Evolutionary conservation across 164 flowering plant genomes (phyloP).

Genomic region (Magnolia changhungtana): DNA sequence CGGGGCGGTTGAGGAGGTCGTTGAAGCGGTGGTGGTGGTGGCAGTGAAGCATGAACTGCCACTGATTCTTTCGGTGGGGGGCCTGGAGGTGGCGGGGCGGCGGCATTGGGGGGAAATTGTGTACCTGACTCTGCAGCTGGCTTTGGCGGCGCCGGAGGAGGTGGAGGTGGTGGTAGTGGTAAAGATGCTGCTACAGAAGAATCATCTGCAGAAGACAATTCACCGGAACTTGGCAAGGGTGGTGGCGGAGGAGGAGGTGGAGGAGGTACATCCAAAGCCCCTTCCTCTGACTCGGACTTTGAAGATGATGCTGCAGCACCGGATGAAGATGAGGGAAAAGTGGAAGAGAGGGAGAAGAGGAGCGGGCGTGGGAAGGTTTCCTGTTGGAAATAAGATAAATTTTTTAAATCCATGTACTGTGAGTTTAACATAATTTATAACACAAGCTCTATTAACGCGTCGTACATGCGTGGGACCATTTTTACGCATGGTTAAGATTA

Average conservation of each 20-base stretch:
- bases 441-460: too few species aligned
- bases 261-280: slow-evolving; percentile 43
- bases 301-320: slow-evolving; percentile 70
- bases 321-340: too few species aligned
- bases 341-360: too few species aligned
- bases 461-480: too few species aligned
- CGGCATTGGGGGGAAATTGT: slow-evolving; percentile 63
- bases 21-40: slow-evolving; percentile 48
- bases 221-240: slow-evolving; percentile 59
- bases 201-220: slow-evolving; percentile 39
- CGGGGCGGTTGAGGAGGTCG: slow-evolving; percentile 66
- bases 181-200: slow-evolving; percentile 52
- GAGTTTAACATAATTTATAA: too few species aligned
- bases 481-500: too few species aligned
- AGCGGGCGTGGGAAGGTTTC: too few species aligned
- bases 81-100: slow-evolving; percentile 84
- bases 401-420: too few species aligned
- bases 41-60: slow-evolving; percentile 38
- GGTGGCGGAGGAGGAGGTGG: slow-evolving; percentile 87
- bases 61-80: slow-evolving; percentile 67
- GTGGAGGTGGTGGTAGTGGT: slow-evolving; percentile 68
- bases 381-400: too few species aligned
- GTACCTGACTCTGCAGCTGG: slow-evolving; percentile 37
- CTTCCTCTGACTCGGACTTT: slow-evolving; percentile 57
- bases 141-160: slow-evolving; percentile 75